Evolutionary conservation across 805 yeast genomes (phyloP).

Genomic region (Saccharomycopsis schoenii): DNA sequence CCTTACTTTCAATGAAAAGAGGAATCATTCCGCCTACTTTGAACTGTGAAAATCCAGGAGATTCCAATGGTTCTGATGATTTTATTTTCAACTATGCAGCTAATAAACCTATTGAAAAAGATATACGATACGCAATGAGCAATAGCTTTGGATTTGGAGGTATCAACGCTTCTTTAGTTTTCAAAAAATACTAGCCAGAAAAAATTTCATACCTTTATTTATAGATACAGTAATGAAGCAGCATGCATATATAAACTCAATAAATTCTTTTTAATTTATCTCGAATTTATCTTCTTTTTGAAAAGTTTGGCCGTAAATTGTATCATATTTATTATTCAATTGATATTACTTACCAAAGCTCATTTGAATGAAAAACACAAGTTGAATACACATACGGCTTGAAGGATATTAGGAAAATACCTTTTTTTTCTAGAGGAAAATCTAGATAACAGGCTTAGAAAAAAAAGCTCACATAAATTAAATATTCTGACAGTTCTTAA

Average conservation of each 20-base stretch:
- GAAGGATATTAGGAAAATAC: no score
- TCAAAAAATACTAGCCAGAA: slow-evolving; percentile 26
- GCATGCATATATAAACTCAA: neutral
- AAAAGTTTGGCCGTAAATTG: no score
- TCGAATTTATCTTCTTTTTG: neutral
- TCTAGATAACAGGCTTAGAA: no score
- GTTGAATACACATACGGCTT: no score
- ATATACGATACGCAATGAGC: slow-evolving; percentile 53
- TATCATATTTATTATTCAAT: no score
- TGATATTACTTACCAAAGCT: no score
- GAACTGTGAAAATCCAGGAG: slow-evolving; percentile 50
- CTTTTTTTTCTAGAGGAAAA: no score
- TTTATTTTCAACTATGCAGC: slow-evolving; percentile 53
- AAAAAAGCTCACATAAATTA: no score
- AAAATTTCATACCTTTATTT: neutral
- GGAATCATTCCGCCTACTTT: slow-evolving; percentile 68
- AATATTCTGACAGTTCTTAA: no score
- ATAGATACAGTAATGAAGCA: neutral
- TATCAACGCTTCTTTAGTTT: slow-evolving; percentile 69
- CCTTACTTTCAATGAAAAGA: slow-evolving; percentile 53
- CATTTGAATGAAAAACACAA: no score
- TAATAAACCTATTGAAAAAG: slow-evolving; percentile 32
- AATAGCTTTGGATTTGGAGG: slow-evolving; percentile 99
- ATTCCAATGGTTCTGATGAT: slow-evolving; percentile 27
- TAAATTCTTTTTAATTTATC: neutral